These are phyloP conservation scores for Metarhizium sp. DNA, from an alignment of 2,329 filamentous ascomycete genomes.

Conservation along the genomic window DNA sequence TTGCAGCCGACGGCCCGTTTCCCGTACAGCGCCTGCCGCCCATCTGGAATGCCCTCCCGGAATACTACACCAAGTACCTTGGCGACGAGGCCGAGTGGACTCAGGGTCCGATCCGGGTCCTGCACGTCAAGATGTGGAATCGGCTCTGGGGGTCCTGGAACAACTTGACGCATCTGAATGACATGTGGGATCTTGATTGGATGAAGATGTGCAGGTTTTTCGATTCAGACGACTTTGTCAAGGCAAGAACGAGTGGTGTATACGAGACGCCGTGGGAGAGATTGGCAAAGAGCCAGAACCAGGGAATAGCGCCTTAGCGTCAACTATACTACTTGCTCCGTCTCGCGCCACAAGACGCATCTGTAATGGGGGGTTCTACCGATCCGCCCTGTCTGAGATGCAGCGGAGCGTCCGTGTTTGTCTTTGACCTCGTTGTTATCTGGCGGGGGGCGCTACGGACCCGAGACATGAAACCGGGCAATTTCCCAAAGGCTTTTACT, in stretches of 20 bases:
- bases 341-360: too few relatives aligned
- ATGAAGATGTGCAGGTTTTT: slow-evolving; percentile 4
- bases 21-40: background rate
- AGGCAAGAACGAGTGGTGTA: background rate
- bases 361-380: too few relatives aligned
- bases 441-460: too few relatives aligned
- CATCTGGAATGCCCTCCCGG: slow-evolving; percentile 2
- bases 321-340: too few relatives aligned
- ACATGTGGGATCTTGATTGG: slow-evolving; percentile 4
- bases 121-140: slow-evolving; percentile 5
- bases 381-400: too few relatives aligned
- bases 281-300: background rate
- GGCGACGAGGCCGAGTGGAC: background rate
- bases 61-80: background rate
- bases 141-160: slow-evolving; percentile 3
- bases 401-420: too few relatives aligned
- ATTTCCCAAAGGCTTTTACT: too few relatives aligned
- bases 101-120: background rate
- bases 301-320: too few relatives aligned
- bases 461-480: too few relatives aligned
- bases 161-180: slow-evolving; percentile 4
- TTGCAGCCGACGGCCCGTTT: slow-evolving; percentile 2
- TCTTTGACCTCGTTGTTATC: too few relatives aligned
- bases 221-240: slow-evolving; percentile 1
- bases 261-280: slow-evolving; percentile 1